A percentile compares a stretch with the other conserved stretches of the same genome.
phyloP scores from a whole-genome alignment of 179 eudicot species.

The Drosera spatulata region DNA sequence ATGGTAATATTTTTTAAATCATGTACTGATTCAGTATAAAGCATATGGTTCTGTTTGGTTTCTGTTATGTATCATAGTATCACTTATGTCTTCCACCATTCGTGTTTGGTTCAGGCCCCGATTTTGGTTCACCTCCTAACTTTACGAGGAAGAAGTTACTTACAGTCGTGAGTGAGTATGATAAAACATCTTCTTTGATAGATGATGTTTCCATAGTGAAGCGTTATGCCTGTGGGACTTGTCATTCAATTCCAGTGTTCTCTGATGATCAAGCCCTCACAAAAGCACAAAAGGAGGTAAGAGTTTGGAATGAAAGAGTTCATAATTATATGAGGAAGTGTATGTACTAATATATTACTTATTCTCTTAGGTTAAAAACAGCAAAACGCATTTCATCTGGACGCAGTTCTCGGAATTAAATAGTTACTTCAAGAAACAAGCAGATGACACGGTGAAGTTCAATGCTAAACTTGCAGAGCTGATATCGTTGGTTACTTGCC shows the following conservation, averaged over 20 bases:
- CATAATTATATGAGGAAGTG: too few relatives aligned
- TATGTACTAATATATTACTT: background rate
- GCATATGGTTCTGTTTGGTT: background rate
- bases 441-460: conserved; percentile 47
- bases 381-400: conserved; percentile 72
- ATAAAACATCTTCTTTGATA: conserved; percentile 65
- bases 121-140: conserved; percentile 68
- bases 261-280: conserved; percentile 83
- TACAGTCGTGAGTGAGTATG: conserved; percentile 52
- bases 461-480: conserved; percentile 57
- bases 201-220: conserved; percentile 70
- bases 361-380: conserved; percentile 44
- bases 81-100: background rate
- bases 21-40: background rate
- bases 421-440: conserved; percentile 53
- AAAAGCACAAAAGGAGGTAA: conserved; percentile 79
- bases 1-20: conserved; percentile 31
- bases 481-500: conserved; percentile 66
- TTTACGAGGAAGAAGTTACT: conserved; percentile 65
- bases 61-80: background rate
- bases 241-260: conserved; percentile 73
- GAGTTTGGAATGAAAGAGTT: background rate
- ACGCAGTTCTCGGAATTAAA: conserved; percentile 64
- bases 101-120: conserved; percentile 51
- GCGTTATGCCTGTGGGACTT: conserved; percentile 76